Evolutionary conservation across 805 yeast genomes (phyloP).

Genomic region (Saccharomycopsis babjevae): DNA sequence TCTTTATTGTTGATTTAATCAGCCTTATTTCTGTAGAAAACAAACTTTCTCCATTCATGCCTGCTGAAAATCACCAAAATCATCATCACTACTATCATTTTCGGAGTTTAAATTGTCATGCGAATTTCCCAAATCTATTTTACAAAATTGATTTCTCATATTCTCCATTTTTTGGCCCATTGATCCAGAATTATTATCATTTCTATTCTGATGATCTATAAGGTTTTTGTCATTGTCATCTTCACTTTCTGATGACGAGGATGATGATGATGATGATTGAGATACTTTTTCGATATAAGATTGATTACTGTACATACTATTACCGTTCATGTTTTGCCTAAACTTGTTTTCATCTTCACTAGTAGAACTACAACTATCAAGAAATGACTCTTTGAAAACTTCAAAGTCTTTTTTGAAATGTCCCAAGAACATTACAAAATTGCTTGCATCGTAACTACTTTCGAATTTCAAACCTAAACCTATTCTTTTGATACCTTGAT

Average conservation of each 20-base stretch:
- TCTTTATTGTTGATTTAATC: no score
- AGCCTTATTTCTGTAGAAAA: no score
- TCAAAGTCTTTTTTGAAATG: slow-evolving; percentile 12
- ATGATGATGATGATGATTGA: background rate
- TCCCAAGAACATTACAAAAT: slow-evolving; percentile 11
- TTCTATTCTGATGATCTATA: background rate
- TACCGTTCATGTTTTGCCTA: background rate
- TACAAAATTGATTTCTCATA: background rate
- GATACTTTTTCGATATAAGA: background rate
- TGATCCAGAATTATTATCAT: background rate
- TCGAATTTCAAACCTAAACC: slow-evolving; percentile 15
- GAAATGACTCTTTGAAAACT: slow-evolving; percentile 6
- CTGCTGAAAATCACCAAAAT: slow-evolving; percentile 16
- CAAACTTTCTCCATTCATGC: background rate
- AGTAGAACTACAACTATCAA: background rate
- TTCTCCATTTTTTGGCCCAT: background rate
- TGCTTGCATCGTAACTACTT: slow-evolving; percentile 15
- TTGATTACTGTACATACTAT: background rate
- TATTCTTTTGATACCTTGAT: slow-evolving; percentile 7
- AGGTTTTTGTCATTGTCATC: background rate
- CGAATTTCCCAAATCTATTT: background rate
- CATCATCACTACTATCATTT: slow-evolving; percentile 15
- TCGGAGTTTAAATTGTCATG: slow-evolving; percentile 4
- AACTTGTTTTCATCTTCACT: background rate
- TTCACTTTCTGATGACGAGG: background rate